Evolutionary conservation across 306 rosid genomes (phyloP), one percentile per base, ranked within the genome.

Genomic region (Pueraria montana): DNA sequence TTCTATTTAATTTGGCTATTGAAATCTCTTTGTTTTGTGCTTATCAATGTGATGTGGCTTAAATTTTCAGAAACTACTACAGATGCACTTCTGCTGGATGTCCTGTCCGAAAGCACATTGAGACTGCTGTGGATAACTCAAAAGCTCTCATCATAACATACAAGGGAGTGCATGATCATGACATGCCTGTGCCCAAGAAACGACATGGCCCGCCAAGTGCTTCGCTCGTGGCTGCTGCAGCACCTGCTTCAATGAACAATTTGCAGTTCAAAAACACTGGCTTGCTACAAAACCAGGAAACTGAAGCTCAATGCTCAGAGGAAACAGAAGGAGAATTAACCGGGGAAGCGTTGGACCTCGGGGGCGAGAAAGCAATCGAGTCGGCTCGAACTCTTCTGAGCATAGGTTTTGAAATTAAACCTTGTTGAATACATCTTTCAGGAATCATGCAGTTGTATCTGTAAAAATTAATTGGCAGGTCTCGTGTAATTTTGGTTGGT

Each of bases 41-140:
- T 82, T 68, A 85, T 81, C 5, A 27, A 50, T 17, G 66, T 65
- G 24, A n/a, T 1, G 14, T 50, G 46, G 48, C 80, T 78, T 66
- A 67, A 66, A 59, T 49, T 77, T 82, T 21, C 90, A 94, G 98
- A 86, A 94, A 94, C 92, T 94, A 94, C 88, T 94, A 94, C 82
- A 87, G 98, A 87, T 94, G 98, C 78, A 94, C 95, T 67, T 92
- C 97, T 27, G 97, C 98, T 11, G 98, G 97, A 77, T 94, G 98
- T 84, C 97, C 98, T 10, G 98, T 92, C 20, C 89, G 95, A 59
- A 94, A 92, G 88, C 97, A 94, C 63, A 89, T 94, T 12, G 98
- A 94, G 78, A 86, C 94, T 30, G 92, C 93, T 5, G 82, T 83
- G 17, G 95, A 94, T 72, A 88, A 90, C 85, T 66, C 91, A 14